Evolutionary conservation across 2,329 filamentous ascomycete genomes (phyloP), one percentile per base, ranked within the genome.

Genomic region (Hypoxylon sp.): DNA sequence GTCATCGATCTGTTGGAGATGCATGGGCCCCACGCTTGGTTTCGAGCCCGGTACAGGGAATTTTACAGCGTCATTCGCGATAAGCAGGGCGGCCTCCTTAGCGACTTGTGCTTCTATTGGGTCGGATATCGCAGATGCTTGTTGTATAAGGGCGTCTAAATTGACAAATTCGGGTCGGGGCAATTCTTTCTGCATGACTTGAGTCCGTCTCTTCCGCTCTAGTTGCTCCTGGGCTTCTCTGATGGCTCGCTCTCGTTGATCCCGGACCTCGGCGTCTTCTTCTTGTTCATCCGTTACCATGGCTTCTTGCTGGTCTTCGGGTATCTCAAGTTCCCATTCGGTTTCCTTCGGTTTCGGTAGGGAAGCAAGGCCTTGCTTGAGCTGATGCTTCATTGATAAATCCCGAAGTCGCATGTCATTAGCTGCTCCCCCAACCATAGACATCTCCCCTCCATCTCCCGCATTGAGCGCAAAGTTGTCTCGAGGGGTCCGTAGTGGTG

Each of bases 261-360:
- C 96, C 37, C 92, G 88, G 71, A 94, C 89, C 15, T 92, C 93
- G 0, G 85, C 83, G 70, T 87, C 85, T 74, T 88, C 86, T 67
- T 88, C 87, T n/a, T 86, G 76, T 56, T 90, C 85, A 48, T 86
- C 82, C 2, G 79, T 79, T 2, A 77, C 76, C 17, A 79, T 79
- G 2, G 82, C 75, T 73, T 96, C 93, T 68, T 87, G 83, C 70
- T 92, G 86, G 70, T 97, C 94, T 44, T 97, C 93, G 0, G 95
- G 95, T 35, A 97, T 82, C 77, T 98, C 95, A 50, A 98, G 88
- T 73, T 98, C 96, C 91, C 93, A 98, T 72, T 98, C 94, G 0
- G 89, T 92, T 76, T 97, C 93, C 76, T 97, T 98, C 0, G 96
- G 96, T 76, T 93, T 97, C 0, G 96, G 96, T 15, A 99, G 85